Evolutionary conservation across 2,329 filamentous ascomycete genomes (phyloP).

Genomic region (Triangularia verruculosa): DNA sequence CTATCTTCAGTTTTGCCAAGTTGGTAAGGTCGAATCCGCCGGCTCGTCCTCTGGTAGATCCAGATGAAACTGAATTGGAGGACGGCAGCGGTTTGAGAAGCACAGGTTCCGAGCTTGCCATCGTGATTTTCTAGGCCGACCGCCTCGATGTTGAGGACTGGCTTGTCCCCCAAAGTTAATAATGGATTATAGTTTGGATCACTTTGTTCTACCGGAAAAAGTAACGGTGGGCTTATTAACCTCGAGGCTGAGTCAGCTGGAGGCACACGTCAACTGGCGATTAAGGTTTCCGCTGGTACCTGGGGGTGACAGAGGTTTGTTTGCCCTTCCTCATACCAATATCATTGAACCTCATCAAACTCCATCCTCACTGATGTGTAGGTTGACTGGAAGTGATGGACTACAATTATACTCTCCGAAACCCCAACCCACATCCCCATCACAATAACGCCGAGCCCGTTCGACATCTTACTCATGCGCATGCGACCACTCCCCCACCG

Average conservation of each 20-base stretch:
- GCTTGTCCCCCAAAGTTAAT: not conserved
- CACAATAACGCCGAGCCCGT: not conserved
- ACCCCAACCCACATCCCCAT: not conserved
- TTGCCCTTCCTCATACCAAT: not conserved
- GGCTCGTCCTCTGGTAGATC: too few relatives aligned
- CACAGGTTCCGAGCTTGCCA: too few relatives aligned
- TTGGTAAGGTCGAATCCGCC: too few relatives aligned
- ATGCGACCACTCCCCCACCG: not conserved
- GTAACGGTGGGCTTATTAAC: not conserved
- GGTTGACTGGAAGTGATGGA: too few relatives aligned
- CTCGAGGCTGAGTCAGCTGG: not conserved
- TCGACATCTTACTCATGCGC: not conserved
- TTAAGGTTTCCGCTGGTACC: not conserved
- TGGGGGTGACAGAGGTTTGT: not conserved
- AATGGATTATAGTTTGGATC: not conserved
- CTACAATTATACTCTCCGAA: too few relatives aligned
- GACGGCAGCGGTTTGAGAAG: too few relatives aligned
- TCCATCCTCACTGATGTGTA: too few relatives aligned
- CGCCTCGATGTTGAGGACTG: not conserved
- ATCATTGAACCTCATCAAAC: not conserved
- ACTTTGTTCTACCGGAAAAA: not conserved
- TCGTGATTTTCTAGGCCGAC: not conserved
- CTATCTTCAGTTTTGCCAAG: too few relatives aligned
- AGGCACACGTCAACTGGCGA: not conserved
- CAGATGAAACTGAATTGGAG: too few relatives aligned